These are phyloP conservation scores for Diaporthe helianthi DNA, from an alignment of 2,329 filamentous ascomycete genomes.

Conservation along the genomic window DNA sequence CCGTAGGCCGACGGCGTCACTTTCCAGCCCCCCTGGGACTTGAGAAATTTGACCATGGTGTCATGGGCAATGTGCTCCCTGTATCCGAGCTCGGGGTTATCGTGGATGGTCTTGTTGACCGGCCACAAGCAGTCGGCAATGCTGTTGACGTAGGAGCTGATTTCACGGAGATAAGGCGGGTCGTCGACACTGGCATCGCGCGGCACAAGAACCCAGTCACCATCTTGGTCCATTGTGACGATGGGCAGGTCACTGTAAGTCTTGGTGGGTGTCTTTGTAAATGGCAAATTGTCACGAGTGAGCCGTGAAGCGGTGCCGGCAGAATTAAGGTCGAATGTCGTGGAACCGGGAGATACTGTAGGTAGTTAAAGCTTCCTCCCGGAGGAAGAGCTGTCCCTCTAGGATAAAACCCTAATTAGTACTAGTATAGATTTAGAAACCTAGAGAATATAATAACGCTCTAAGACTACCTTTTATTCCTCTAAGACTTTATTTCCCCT, in stretches of 20 bases:
- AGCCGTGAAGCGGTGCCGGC: neutral
- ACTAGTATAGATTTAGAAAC: no score
- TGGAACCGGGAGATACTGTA: neutral
- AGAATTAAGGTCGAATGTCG: neutral
- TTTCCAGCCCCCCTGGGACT: slow-evolving; percentile 52
- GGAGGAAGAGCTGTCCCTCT: no score
- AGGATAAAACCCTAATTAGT: no score
- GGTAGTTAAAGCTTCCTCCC: no score
- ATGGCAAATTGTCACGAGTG: neutral
- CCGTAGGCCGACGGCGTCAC: slow-evolving; percentile 60
- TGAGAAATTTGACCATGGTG: slow-evolving; percentile 56
- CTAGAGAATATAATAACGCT: no score
- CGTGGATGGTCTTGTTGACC: slow-evolving; percentile 58
- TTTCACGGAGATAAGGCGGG: slow-evolving; percentile 42
- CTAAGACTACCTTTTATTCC: no score
- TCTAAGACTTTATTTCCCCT: no score
- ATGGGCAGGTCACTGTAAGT: no score
- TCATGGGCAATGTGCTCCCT: slow-evolving; percentile 58
- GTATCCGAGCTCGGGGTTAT: slow-evolving; percentile 57
- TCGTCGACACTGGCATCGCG: neutral
- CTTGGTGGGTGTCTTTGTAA: neutral
- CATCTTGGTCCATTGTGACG: neutral
- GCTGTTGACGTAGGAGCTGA: slow-evolving; percentile 48
- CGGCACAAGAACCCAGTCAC: slow-evolving; percentile 11
- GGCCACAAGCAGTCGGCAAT: slow-evolving; percentile 50